phyloP scores from a whole-genome alignment of 2,329 filamentous ascomycete species.

The Bertia moriformis region DNA sequence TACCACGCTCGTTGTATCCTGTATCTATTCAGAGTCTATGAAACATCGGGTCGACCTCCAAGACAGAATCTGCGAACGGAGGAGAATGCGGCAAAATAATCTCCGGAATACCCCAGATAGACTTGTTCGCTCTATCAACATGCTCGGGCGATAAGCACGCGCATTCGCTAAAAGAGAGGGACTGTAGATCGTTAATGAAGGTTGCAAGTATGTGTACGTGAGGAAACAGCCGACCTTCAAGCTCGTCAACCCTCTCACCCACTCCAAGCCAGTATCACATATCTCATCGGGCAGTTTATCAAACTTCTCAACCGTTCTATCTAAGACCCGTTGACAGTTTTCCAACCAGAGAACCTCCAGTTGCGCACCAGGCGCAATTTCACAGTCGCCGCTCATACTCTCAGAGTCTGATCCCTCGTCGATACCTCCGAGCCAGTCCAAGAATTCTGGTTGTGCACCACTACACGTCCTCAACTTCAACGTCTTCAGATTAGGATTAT shows the following conservation, averaged over 20 bases:
- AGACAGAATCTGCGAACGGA: neutral
- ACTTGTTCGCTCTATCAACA: slow-evolving; percentile 10
- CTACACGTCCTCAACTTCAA: slow-evolving; percentile 15
- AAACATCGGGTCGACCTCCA: neutral
- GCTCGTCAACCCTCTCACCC: slow-evolving; percentile 10
- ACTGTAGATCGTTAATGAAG: slow-evolving; percentile 6
- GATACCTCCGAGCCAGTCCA: slow-evolving; percentile 15
- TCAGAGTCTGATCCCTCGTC: slow-evolving; percentile 2
- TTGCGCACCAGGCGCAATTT: slow-evolving; percentile 7
- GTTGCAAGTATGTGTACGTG: neutral
- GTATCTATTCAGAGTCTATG: neutral
- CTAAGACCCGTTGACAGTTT: slow-evolving; percentile 9
- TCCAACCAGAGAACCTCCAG: slow-evolving; percentile 12
- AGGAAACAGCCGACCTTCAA: slow-evolving; percentile 8
- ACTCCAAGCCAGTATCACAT: slow-evolving; percentile 10
- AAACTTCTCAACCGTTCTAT: neutral
- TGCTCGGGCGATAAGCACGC: slow-evolving; percentile 8
- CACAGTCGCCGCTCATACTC: slow-evolving; percentile 2
- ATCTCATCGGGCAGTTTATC: neutral
- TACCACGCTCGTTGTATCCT: too few relatives aligned
- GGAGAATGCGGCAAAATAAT: slow-evolving; percentile 9
- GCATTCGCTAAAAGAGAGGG: slow-evolving; percentile 12
- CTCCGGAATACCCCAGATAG: slow-evolving; percentile 12
- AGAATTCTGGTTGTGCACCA: slow-evolving; percentile 15
- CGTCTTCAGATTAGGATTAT: slow-evolving; percentile 11